These are phyloP conservation scores for Vigna nakashimae DNA, from an alignment of 306 rosid genomes.

Conservation along the genomic window DNA sequence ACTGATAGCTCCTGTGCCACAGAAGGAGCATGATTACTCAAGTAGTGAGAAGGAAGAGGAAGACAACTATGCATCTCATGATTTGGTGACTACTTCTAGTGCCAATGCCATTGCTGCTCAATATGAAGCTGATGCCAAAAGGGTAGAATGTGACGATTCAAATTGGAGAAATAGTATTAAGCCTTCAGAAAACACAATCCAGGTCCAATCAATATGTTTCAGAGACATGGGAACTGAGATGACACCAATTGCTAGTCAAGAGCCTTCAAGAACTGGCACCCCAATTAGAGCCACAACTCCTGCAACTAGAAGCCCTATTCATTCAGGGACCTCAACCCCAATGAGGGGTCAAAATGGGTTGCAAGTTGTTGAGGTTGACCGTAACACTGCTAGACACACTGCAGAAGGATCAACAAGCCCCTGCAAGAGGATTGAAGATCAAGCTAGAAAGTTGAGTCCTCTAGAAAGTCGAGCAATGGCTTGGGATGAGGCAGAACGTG, in stretches of 20 bases:
- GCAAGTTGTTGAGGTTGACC: slow-evolving; percentile 47
- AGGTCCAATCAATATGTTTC: slow-evolving; percentile 75
- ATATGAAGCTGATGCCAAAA: slow-evolving; percentile 71
- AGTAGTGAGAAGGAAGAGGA: slow-evolving; percentile 60
- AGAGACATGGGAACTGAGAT: slow-evolving; percentile 99
- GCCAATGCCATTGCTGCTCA: slow-evolving; percentile 19
- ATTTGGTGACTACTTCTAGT: slow-evolving; percentile 6
- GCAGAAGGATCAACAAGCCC: slow-evolving; percentile 53
- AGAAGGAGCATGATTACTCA: slow-evolving; percentile 76
- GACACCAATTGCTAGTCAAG: slow-evolving; percentile 95
- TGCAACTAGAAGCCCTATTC: slow-evolving; percentile 68
- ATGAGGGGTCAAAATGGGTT: slow-evolving; percentile 61
- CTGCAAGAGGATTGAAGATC: slow-evolving; percentile 59
- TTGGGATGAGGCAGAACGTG: slow-evolving; percentile 98
- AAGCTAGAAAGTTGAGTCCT: slow-evolving; percentile 56
- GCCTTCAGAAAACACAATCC: slow-evolving; percentile 47
- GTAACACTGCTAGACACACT: slow-evolving; percentile 46
- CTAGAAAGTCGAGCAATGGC: slow-evolving; percentile 85
- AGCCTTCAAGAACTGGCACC: slow-evolving; percentile 92
- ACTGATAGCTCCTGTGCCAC: slow-evolving; percentile 88
- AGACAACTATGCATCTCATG: slow-evolving; percentile 36
- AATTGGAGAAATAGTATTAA: slow-evolving; percentile 74
- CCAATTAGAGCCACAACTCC: slow-evolving; percentile 90
- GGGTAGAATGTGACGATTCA: slow-evolving; percentile 75
- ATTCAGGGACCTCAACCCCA: slow-evolving; percentile 83